Evolutionary conservation across 768 basidiomycete species (phyloP), one percentile per base, ranked within the genome.

Genomic region (Boletus tomentosulus): DNA sequence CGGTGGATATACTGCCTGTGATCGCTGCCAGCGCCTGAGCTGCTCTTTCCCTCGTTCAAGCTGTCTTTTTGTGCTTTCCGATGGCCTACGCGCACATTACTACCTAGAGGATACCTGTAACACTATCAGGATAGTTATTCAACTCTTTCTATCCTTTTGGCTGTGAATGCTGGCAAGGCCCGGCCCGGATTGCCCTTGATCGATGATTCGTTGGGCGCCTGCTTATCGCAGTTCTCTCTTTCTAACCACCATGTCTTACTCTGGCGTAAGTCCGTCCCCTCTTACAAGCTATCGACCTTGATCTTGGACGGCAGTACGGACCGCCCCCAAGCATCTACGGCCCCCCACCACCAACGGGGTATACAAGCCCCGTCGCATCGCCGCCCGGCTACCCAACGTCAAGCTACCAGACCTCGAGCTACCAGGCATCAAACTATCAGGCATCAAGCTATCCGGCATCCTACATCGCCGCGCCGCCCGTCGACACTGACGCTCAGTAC

Each of bases 401-500:
- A 2, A 12, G 6, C 24, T 42, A 42, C 41, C 10, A 9, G 6
- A 22, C 38, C n/a, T 39, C 38, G 19, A 39, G 9, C 38, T 39
- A 39, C 38, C 19, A 15, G 9, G 10, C 22, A 0, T 24, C 22
- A 22, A 41, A 10, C 24, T 42, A 42, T 24, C 41, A 22, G 41
- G 6, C 41, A 25, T 42, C 41, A 6, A 24, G 13, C 19, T 19
- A 19, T 19, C 19, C 19, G 19, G 19, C 1, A 19, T 19, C 19
- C 56, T 48, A 51, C 30, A 31, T 54, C 25, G 58, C 54, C 16
- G 61, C 67, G 6, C 63, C 70, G 6, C 78, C 82, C 11, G 41
- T 42, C 41, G 87, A 85, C 30, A 84, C 84, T 13, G 89, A 92
- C 51, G 87, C 87, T 25, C 82, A 86, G 89, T 92, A 60, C 66